Conservation (phyloP, 2,329 filamentous ascomycete genomes). For the Bisporella sp. region DNA sequence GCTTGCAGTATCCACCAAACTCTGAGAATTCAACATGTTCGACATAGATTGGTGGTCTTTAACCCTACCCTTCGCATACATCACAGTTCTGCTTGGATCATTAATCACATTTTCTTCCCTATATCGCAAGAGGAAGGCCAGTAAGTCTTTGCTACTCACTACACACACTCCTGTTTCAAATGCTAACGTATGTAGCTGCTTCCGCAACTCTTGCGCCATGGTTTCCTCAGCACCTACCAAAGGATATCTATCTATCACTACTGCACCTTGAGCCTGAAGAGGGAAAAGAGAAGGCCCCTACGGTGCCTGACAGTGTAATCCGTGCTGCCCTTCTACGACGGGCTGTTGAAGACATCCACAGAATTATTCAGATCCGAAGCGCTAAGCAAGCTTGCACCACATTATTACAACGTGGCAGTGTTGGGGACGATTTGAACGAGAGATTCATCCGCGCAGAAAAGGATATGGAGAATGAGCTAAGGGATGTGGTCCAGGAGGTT, state of each 20-base stretch:
- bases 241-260: constrained; percentile 90
- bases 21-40: constrained; percentile 16
- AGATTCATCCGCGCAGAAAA: constrained; percentile 87
- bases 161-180: constrained; percentile 16
- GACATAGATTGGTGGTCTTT: constrained; percentile 74
- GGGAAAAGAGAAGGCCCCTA: constrained; percentile 58
- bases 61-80: constrained; percentile 80
- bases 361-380: constrained; percentile 80
- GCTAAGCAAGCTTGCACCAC: constrained; percentile 83
- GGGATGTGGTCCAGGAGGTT: constrained; percentile 91
- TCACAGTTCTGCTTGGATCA: constrained; percentile 79
- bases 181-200: constrained; percentile 47
- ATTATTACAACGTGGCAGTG: constrained; percentile 80
- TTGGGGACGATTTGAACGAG: constrained; percentile 95
- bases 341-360: constrained; percentile 86
- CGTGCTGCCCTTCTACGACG: constrained; percentile 83
- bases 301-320: constrained; percentile 75
- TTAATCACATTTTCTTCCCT: constrained; percentile 88
- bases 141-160: constrained; percentile 38
- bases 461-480: constrained; percentile 93
- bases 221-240: constrained; percentile 86
- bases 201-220: constrained; percentile 84
- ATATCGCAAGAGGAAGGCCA: constrained; percentile 86
- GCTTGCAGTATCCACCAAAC: too few species aligned
- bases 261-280: constrained; percentile 66